phyloP scores from a whole-genome alignment of 23 red algal species.

The Gracilariopsis chorda region DNA sequence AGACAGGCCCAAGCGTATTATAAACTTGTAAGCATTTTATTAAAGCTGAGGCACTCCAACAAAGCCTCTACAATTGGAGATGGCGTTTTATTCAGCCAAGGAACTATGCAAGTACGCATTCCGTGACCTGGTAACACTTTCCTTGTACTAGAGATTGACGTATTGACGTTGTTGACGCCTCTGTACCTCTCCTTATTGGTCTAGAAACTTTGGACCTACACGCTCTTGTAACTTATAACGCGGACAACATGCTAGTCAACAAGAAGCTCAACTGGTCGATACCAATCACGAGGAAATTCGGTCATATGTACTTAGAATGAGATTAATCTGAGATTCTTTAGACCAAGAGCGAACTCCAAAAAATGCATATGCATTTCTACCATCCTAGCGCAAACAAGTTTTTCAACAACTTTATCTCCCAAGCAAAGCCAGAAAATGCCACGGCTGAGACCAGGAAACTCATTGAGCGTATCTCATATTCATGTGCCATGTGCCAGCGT shows the following conservation, averaged over 20 bases:
- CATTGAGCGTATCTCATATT: no score
- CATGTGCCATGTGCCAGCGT: no score
- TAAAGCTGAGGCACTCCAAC: neutral
- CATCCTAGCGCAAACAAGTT: no score
- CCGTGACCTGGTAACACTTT: neutral
- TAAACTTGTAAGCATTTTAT: neutral
- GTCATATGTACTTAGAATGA: no score
- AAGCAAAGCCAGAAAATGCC: no score
- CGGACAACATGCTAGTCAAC: neutral
- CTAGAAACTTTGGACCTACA: neutral
- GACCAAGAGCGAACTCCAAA: no score
- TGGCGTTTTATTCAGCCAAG: neutral
- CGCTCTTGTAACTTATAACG: neutral
- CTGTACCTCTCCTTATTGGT: neutral
- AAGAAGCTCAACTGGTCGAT: neutral
- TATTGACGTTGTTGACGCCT: neutral
- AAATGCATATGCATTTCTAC: no score
- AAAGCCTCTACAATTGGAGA: neutral
- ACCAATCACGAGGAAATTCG: neutral
- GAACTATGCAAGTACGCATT: neutral
- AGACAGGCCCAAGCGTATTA: neutral
- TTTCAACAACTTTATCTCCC: no score
- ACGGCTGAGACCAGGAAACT: no score
- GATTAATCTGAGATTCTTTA: no score
- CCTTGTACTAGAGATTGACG: neutral